Conservation (phyloP, 192 early-diverging fungal species). For the Endogone sp. region DNA sequence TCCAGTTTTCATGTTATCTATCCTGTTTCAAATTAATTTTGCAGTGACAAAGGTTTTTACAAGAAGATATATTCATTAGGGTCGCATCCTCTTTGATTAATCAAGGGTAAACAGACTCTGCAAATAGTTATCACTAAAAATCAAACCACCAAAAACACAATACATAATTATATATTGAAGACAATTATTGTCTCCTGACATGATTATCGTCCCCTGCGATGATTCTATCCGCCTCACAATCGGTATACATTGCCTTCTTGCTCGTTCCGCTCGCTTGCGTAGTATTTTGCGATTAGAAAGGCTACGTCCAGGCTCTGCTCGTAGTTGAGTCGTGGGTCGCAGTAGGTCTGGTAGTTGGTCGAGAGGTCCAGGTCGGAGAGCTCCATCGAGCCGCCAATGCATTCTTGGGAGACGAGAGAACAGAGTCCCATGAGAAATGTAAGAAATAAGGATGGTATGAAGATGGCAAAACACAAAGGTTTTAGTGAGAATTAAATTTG, state of each 20-base stretch:
- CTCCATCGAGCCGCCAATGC: slow-evolving; percentile 98
- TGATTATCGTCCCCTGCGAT: no score
- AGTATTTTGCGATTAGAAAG: slow-evolving; percentile 92
- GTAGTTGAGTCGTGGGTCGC: slow-evolving; percentile 96
- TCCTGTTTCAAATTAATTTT: no score
- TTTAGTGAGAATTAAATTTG: neutral
- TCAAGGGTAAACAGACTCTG: no score
- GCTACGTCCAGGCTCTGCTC: slow-evolving; percentile 96
- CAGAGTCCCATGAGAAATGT: neutral
- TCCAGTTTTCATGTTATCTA: no score
- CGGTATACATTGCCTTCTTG: neutral
- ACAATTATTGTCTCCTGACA: no score
- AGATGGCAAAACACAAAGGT: neutral
- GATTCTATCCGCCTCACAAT: no score
- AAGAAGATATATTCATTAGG: no score
- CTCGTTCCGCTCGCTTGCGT: slow-evolving; percentile 48
- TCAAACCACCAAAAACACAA: no score
- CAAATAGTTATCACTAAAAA: no score
- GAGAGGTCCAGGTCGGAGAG: slow-evolving; percentile 75
- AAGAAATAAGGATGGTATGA: neutral
- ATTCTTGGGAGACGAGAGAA: slow-evolving; percentile 51
- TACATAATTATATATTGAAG: no score
- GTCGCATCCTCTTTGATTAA: no score
- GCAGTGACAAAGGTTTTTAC: no score
- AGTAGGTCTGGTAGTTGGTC: slow-evolving; percentile 93